Base-by-base conservation (phyloP, 2,329 filamentous ascomycete genomes). In the Fusarium papillatum region DNA sequence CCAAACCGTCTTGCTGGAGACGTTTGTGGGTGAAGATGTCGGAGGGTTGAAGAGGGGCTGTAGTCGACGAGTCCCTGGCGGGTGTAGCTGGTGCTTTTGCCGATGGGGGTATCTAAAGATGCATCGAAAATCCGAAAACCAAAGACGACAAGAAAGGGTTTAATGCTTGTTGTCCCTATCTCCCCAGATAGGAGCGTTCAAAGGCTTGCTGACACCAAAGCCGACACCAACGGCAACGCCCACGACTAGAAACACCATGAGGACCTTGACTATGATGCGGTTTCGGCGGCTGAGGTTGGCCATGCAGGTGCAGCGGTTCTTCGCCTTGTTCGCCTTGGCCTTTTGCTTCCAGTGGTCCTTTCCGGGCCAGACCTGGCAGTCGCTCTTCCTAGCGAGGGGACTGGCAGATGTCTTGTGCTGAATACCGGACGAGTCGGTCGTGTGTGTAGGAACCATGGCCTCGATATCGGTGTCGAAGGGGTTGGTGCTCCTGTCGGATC, bases 401-500 rank as follows among this genome's bases (percentile, higher is more conserved):
- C 78, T 81, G 63, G 71, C 76, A 9, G 79, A 76, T 29, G 72
- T 72, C 57, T 77, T 88, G 83, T 75, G 78, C 29, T 72, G 77
- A 26, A 79, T 80, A 69, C 83, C 84, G 60, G 50, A 34, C 4
- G 68, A 74, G 3, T 80, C 78, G 22, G 76, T 74, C 3, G 75
- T 79, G 22, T 72, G 64, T 3, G 74, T 72, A 17, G 87, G 83
- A 55, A 87, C 81, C 82, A 88, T 87, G 41, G 88, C 89, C 80
- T 92, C 90, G 61, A 91, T 84, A 74, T 92, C 90, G 7, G 88
- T 88, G 64, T 91, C 90, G 78, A 91, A 92, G 26, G 89, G 89
- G 76, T 90, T 89, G 69, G 81, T 78, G 50, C 81, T 83, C 48
- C 82, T 82, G 48, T 84, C 82, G 2, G 87, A 86, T 50, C 81